A percentile compares a stretch with the other conserved stretches of the same genome.
These are phyloP conservation scores for Triangularia setosa DNA, from an alignment of 2,329 filamentous ascomycete genomes.

Conservation along the genomic window DNA sequence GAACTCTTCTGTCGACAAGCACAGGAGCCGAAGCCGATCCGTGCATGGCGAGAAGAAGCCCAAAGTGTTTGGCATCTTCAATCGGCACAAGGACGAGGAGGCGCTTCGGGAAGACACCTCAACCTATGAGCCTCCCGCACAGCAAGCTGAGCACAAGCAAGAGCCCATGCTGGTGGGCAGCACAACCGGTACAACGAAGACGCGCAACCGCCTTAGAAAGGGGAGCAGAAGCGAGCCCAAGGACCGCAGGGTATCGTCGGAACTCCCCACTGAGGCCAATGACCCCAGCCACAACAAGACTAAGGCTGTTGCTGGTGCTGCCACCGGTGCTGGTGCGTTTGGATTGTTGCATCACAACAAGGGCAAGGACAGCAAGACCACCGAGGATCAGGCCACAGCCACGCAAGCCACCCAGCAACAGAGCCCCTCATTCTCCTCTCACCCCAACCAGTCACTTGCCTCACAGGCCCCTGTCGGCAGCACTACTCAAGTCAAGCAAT, in stretches of 20 bases:
- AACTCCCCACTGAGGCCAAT: not conserved
- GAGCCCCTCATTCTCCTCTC: not conserved
- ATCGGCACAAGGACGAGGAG: slow-evolving; percentile 21
- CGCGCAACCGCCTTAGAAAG: slow-evolving; percentile 12
- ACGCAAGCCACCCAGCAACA: not conserved
- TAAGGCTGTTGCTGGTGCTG: slow-evolving; percentile 17
- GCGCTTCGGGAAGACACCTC: slow-evolving; percentile 5
- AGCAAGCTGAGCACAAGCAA: not conserved
- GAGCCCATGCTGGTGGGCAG: not conserved
- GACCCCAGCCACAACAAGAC: slow-evolving; percentile 13
- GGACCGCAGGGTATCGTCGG: not conserved
- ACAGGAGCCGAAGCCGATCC: slow-evolving; percentile 8
- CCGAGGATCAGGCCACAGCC: not conserved
- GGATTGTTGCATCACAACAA: slow-evolving; percentile 17
- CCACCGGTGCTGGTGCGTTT: slow-evolving; percentile 17
- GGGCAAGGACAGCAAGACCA: not conserved
- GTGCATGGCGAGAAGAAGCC: slow-evolving; percentile 19
- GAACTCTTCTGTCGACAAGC: slow-evolving; percentile 7
- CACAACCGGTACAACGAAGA: not conserved
- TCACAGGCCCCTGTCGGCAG: not conserved
- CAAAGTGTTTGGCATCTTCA: slow-evolving; percentile 25
- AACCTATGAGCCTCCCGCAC: not conserved
- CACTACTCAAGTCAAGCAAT: not conserved
- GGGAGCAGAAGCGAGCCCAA: slow-evolving; percentile 3
- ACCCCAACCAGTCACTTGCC: not conserved